Base-by-base conservation (phyloP, 169 alveolate genomes). In the Eimeria acervulina region DNA sequence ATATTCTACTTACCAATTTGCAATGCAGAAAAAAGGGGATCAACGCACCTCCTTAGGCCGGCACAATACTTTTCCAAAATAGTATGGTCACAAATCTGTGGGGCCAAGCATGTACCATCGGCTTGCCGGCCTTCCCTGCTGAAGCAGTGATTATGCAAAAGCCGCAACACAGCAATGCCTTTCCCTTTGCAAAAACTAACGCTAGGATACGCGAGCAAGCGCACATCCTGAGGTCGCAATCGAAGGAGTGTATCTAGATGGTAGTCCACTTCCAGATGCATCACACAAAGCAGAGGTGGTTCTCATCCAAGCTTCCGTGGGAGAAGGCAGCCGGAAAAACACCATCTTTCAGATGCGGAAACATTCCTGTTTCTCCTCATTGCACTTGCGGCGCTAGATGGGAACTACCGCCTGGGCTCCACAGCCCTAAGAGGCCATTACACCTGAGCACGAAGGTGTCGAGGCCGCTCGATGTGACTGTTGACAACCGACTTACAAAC, bases 151-250 rank as follows among this genome's bases (percentile, higher is more conserved):
- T 23, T 6, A 19, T 31, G 31, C 21, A 12, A 10, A 7, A 66
- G 13, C 31, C 17, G 8, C 78, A 12, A 66, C 28, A 31, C 40
- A 66, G 78, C 78, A 28, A n/a, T 61, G 44, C 47, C n/a, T 28
- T 12, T 3, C 80, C 44, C n/a, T 13, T 28, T 13, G 10, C 10
- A 1, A 0, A n/a, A n/a, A n/a, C n/a, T n/a, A n/a, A n/a, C n/a
- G n/a, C n/a, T 31, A 36, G 21, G 15, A 72, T 72, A 72, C 83
- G 19, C 83, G 17, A 31, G 83, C 83, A 15, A 72, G 83, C 83
- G n/a, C 51, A 72, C 83, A 36, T 26, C 51, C 83, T 72, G 31
- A 33, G n/a, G 33, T 72, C 83, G 52, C n/a, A 66, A n/a, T 3
- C 0, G 1, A 66, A 0, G 44, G 21, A 6, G n/a, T n/a, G n/a